These are phyloP conservation scores for Pythium pyrilobum DNA, from an alignment of 352 stramenopile species.

Conservation along the genomic window DNA sequence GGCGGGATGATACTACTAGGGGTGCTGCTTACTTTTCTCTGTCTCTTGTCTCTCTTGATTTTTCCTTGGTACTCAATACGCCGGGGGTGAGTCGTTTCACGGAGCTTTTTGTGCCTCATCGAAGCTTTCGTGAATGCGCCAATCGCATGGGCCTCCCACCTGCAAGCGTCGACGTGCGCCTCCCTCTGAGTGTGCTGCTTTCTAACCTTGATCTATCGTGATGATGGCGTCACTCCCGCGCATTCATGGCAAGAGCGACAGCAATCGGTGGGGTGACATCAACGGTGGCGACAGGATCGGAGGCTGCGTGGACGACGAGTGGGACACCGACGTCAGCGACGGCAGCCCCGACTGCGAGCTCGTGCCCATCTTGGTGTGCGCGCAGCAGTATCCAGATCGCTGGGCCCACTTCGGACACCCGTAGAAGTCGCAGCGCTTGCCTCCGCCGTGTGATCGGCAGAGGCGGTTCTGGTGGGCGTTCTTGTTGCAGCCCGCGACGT, in stretches of 20 bases:
- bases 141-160: too few relatives aligned
- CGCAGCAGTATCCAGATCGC: conserved; percentile 78
- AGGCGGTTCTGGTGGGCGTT: conserved; percentile 81
- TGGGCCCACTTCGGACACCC: conserved; percentile 83
- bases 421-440: conserved; percentile 74
- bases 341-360: not conserved
- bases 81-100: too few relatives aligned
- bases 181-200: too few relatives aligned
- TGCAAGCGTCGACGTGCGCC: too few relatives aligned
- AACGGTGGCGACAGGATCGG: conserved; percentile 44
- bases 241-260: conserved; percentile 51
- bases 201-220: conserved; percentile 9
- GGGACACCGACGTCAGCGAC: conserved; percentile 20
- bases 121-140: too few relatives aligned
- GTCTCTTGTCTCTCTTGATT: not conserved
- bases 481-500: conserved; percentile 70
- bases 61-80: not conserved
- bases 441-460: conserved; percentile 77
- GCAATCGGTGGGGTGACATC: conserved; percentile 58
- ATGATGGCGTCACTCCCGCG: not conserved
- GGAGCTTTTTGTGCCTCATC: too few relatives aligned
- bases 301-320: conserved; percentile 12
- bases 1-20: too few relatives aligned
- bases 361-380: conserved; percentile 65
- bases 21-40: too few relatives aligned